phyloP scores from a whole-genome alignment of 225 moss, liverwort and hornwort species.

The Climacium dendroides region DNA sequence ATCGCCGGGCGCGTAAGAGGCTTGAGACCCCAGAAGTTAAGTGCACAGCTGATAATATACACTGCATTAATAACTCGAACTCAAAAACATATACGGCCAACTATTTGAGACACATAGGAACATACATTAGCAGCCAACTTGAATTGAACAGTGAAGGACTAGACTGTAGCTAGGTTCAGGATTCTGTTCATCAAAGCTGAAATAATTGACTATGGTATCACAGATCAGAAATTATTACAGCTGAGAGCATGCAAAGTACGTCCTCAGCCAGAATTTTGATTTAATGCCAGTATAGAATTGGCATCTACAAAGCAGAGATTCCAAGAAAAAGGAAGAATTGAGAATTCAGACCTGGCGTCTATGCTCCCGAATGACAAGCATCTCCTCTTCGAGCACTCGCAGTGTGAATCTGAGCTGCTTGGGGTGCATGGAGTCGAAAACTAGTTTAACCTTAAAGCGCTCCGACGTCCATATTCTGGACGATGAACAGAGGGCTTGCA shows the following conservation, averaged over 20 bases:
- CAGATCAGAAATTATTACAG: not conserved
- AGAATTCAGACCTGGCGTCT: not conserved
- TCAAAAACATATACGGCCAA: not conserved
- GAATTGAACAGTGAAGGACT: not conserved
- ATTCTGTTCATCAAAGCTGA: not conserved
- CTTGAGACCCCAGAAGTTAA: not conserved
- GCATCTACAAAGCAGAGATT: not conserved
- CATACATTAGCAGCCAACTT: not conserved
- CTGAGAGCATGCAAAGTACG: not conserved
- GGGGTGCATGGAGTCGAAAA: not conserved
- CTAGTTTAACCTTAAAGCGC: too few relatives aligned
- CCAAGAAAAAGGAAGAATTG: not conserved
- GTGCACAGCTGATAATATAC: not conserved
- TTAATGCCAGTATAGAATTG: not conserved
- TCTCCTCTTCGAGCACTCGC: not conserved
- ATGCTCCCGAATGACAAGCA: not conserved
- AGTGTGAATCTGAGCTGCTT: too few relatives aligned
- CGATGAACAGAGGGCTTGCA: too few relatives aligned
- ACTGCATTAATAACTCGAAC: not conserved
- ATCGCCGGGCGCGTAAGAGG: not conserved
- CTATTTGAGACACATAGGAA: not conserved
- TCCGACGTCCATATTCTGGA: too few relatives aligned
- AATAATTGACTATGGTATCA: not conserved
- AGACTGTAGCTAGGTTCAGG: not conserved
- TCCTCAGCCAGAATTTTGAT: not conserved